Percentiles rank a stretch among this genome's conserved stretches.
Conservation (phyloP, 768 basidiomycete species). For the Lentinula aciculospora region DNA sequence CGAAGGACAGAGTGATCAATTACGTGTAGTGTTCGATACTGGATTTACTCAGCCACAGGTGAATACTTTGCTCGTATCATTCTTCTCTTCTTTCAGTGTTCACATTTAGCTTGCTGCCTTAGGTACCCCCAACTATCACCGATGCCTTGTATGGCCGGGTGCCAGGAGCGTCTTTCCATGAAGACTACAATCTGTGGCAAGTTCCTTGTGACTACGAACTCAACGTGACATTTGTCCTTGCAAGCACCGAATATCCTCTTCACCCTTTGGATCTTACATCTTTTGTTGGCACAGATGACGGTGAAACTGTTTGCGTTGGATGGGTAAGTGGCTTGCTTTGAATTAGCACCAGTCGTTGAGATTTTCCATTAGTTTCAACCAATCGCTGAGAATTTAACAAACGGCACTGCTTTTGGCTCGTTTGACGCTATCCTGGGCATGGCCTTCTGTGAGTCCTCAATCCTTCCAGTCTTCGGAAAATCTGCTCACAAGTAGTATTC, state of each 20-base stretch:
- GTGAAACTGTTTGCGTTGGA: constrained; percentile 8
- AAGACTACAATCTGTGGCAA: constrained; percentile 7
- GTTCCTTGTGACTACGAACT: constrained; percentile 19
- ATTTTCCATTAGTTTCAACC: neutral
- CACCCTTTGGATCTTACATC: constrained; percentile 18
- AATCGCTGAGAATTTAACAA: neutral
- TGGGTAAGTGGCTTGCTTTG: constrained; percentile 6
- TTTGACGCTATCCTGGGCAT: constrained; percentile 11
- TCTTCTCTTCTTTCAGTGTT: too few relatives aligned
- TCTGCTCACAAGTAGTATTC: neutral
- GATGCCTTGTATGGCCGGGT: constrained; percentile 20
- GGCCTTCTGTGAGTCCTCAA: constrained; percentile 8
- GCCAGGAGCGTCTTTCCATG: constrained; percentile 13
- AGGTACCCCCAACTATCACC: constrained; percentile 10
- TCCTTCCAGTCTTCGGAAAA: neutral
- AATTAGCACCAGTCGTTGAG: too few relatives aligned
- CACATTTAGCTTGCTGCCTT: too few relatives aligned
- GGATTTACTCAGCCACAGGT: constrained; percentile 16
- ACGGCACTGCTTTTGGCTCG: neutral
- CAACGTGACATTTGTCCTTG: constrained; percentile 16
- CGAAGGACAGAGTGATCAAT: constrained; percentile 10
- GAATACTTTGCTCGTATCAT: constrained; percentile 5
- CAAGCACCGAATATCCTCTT: constrained; percentile 14
- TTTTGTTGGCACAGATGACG: neutral
- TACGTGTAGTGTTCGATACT: constrained; percentile 14